A percentile compares a stretch with the other conserved stretches of the same genome.
phyloP scores from a whole-genome alignment of 352 stramenopile genomes.

The Globisporangium carolinianum region DNA sequence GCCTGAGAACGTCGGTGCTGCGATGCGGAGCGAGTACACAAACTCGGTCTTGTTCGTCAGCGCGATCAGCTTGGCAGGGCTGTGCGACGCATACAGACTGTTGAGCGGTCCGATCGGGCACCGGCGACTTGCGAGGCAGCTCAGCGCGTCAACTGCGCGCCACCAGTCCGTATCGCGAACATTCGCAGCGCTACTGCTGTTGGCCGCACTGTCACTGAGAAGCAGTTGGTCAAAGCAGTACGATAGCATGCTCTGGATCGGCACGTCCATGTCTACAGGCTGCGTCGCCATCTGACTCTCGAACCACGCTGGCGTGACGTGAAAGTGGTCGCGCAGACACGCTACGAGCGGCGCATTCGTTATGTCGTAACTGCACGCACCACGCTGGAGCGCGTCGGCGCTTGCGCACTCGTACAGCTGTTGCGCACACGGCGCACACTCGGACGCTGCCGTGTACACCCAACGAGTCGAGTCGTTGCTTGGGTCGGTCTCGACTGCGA shows the following conservation, averaged over 20 bases:
- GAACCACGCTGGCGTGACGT: not conserved
- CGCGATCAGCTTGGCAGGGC: slow-evolving; percentile 9
- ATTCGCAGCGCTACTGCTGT: not conserved
- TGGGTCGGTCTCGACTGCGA: not conserved
- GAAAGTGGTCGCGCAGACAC: slow-evolving; percentile 5
- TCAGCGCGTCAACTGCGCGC: slow-evolving; percentile 11
- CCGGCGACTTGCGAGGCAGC: slow-evolving; percentile 7
- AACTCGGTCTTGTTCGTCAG: slow-evolving; percentile 8
- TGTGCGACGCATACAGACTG: not conserved
- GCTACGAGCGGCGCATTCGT: not conserved
- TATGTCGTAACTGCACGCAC: slow-evolving; percentile 7
- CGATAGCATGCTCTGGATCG: not conserved
- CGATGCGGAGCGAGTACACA: slow-evolving; percentile 1
- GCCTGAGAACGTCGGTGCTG: slow-evolving; percentile 6
- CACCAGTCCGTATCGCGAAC: slow-evolving; percentile 4
- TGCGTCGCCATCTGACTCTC: not conserved
- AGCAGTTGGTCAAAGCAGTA: slow-evolving; percentile 2
- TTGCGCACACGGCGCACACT: slow-evolving; percentile 2
- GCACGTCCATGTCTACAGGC: not conserved
- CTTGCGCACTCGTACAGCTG: slow-evolving; percentile 13
- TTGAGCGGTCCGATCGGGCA: slow-evolving; percentile 21
- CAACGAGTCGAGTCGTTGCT: slow-evolving; percentile 1
- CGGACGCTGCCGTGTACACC: slow-evolving; percentile 1
- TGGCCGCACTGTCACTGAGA: not conserved
- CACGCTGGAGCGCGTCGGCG: not conserved